Percentiles rank a stretch among this genome's conserved stretches.
Evolutionary conservation across 129 eudicot genomes (phyloP).

Genomic region (Helianthus tuberosus): DNA sequence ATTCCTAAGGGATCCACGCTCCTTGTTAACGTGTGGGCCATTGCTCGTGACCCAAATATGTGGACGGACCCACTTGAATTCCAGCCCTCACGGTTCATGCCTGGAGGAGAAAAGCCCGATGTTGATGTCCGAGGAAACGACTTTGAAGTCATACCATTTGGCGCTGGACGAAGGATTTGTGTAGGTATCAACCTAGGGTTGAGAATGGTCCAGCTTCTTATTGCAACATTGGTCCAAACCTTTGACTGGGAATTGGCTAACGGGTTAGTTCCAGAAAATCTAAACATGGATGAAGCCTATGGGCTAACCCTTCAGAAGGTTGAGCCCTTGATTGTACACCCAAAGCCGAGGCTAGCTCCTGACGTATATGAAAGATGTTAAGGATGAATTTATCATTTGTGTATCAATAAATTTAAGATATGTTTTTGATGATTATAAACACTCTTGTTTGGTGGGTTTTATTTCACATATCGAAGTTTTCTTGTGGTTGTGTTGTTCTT

Average conservation of each 20-base stretch:
- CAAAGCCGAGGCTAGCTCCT: slow-evolving; percentile 52
- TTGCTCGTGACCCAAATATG: slow-evolving; percentile 67
- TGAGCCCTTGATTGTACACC: slow-evolving; percentile 67
- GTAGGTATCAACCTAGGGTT: slow-evolving; percentile 78
- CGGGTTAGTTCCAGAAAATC: slow-evolving; percentile 40
- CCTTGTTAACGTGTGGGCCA: slow-evolving; percentile 89
- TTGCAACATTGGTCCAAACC: slow-evolving; percentile 67
- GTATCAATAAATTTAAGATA: no score
- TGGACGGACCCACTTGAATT: slow-evolving; percentile 76
- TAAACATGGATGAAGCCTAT: slow-evolving; percentile 80
- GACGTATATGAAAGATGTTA: slow-evolving; percentile 37
- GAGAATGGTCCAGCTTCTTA: slow-evolving; percentile 70
- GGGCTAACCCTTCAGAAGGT: slow-evolving; percentile 85
- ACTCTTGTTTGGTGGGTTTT: no score
- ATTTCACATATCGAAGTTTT: no score
- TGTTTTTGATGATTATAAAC: no score
- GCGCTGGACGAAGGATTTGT: slow-evolving; percentile 83
- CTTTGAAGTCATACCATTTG: slow-evolving; percentile 75
- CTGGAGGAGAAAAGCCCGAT: slow-evolving; percentile 61
- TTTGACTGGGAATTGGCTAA: slow-evolving; percentile 63
- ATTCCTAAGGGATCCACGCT: slow-evolving; percentile 71
- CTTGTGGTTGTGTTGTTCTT: no score
- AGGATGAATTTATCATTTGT: background rate
- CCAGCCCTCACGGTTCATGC: slow-evolving; percentile 55
- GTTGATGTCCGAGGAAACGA: slow-evolving; percentile 66